Percentiles rank a stretch among this genome's conserved stretches.
Conservation (phyloP, 352 stramenopile genomes). For the Poterioochromonas sp. region DNA sequence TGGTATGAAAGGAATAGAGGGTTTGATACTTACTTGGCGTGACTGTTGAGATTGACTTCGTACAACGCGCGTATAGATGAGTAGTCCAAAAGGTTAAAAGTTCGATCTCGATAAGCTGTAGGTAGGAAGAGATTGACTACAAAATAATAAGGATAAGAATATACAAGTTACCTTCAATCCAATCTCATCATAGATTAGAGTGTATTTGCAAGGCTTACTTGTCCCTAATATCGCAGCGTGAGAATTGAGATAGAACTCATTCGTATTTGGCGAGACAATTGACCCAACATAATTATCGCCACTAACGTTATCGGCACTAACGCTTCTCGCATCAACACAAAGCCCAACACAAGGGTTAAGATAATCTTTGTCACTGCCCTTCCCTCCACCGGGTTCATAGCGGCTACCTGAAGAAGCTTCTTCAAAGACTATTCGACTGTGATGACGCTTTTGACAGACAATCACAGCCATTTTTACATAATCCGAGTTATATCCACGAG, state of each 20-base stretch:
- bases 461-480: constrained; percentile 9
- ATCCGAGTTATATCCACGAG: not conserved
- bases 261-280: not conserved
- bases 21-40: too few species aligned
- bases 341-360: constrained; percentile 18
- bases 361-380: not conserved
- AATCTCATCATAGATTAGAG: constrained; percentile 29
- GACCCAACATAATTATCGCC: not conserved
- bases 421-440: constrained; percentile 4
- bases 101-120: constrained; percentile 9
- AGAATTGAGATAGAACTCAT: constrained; percentile 32
- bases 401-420: too few species aligned
- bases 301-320: not conserved
- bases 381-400: not conserved
- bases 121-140: too few species aligned
- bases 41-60: not conserved
- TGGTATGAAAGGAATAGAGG: too few species aligned
- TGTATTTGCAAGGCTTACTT: constrained; percentile 22
- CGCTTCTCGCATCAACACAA: not conserved
- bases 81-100: constrained; percentile 16
- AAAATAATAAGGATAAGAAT: too few species aligned
- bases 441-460: constrained; percentile 22
- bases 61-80: constrained; percentile 14
- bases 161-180: too few species aligned
- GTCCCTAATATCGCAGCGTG: constrained; percentile 23